Percentiles rank a stretch among this genome's conserved stretches.
phyloP scores from a whole-genome alignment of 768 basidiomycete species.

The Rubroboletus satanas region DNA sequence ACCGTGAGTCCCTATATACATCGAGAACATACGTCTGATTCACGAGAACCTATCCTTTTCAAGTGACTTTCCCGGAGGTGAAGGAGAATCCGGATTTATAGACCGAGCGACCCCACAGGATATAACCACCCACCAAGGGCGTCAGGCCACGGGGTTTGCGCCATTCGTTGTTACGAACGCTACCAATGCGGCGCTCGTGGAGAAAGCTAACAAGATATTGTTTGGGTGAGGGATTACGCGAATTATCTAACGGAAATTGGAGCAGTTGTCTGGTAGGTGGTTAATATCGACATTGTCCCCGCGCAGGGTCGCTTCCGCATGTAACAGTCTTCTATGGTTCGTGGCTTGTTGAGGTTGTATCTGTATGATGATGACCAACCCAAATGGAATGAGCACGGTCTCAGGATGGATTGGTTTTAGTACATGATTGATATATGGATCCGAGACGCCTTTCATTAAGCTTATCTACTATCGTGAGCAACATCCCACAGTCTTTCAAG shows the following conservation, averaged over 20 bases:
- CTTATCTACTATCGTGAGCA: not conserved
- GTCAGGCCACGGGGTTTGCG: slow-evolving; percentile 42
- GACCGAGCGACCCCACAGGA: slow-evolving; percentile 37
- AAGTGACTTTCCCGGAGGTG: slow-evolving; percentile 53
- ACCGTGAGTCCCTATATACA: slow-evolving; percentile 35
- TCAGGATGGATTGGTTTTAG: not conserved
- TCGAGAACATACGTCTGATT: not conserved
- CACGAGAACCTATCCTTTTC: not conserved
- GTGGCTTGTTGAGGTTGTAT: too few species aligned
- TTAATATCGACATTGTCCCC: not conserved
- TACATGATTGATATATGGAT: not conserved
- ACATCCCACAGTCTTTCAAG: not conserved
- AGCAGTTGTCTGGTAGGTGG: not conserved
- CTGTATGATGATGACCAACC: not conserved
- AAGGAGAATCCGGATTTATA: slow-evolving; percentile 44
- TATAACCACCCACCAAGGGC: slow-evolving; percentile 34
- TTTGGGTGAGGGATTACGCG: slow-evolving; percentile 9
- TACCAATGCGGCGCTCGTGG: slow-evolving; percentile 19
- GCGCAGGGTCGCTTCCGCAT: not conserved
- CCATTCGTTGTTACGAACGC: slow-evolving; percentile 24
- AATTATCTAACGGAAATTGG: not conserved
- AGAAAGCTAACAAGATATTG: slow-evolving; percentile 27
- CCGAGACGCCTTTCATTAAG: not conserved
- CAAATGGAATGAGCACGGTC: not conserved
- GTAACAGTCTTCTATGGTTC: not conserved